These are phyloP conservation scores for Arthrobotrys megalospora DNA, from an alignment of 2,329 filamentous ascomycete genomes.

Conservation along the genomic window DNA sequence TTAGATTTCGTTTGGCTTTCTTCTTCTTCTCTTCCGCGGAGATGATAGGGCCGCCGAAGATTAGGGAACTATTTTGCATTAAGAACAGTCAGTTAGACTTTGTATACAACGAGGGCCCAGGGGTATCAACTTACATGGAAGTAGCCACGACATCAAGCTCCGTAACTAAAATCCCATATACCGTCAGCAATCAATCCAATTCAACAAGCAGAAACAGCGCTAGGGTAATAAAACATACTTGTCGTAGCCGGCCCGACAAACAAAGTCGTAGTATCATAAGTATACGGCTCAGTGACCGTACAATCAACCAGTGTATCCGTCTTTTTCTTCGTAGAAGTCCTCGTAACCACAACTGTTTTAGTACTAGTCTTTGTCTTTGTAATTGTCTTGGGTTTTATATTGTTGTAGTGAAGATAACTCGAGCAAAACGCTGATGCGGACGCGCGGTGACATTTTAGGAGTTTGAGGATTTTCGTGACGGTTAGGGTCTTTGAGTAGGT, in stretches of 20 bases:
- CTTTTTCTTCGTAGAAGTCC: slow-evolving; percentile 9
- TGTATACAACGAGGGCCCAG: too few species aligned
- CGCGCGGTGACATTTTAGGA: slow-evolving; percentile 40
- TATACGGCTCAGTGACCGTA: slow-evolving; percentile 36
- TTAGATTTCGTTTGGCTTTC: slow-evolving; percentile 26
- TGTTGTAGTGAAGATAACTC: slow-evolving; percentile 23
- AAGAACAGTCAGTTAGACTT: background rate
- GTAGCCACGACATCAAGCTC: slow-evolving; percentile 34
- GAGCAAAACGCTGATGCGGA: slow-evolving; percentile 20
- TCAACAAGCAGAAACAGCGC: too few species aligned
- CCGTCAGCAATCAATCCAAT: background rate
- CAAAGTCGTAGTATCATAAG: slow-evolving; percentile 47
- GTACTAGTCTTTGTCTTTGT: slow-evolving; percentile 31
- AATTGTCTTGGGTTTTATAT: slow-evolving; percentile 16
- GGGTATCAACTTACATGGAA: slow-evolving; percentile 11
- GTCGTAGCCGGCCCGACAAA: slow-evolving; percentile 45
- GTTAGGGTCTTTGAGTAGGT: slow-evolving; percentile 26
- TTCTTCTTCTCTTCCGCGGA: slow-evolving; percentile 23
- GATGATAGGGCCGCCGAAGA: slow-evolving; percentile 40
- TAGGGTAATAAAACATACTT: slow-evolving; percentile 12
- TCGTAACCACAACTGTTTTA: background rate
- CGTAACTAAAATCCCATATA: slow-evolving; percentile 23
- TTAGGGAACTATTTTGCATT: slow-evolving; percentile 13
- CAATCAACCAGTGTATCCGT: slow-evolving; percentile 24
- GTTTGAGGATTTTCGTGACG: slow-evolving; percentile 24